Evolutionary conservation across 2,329 filamentous ascomycete genomes (phyloP), one percentile per base, ranked within the genome.

Genomic region (Calonectria hawksworthii): DNA sequence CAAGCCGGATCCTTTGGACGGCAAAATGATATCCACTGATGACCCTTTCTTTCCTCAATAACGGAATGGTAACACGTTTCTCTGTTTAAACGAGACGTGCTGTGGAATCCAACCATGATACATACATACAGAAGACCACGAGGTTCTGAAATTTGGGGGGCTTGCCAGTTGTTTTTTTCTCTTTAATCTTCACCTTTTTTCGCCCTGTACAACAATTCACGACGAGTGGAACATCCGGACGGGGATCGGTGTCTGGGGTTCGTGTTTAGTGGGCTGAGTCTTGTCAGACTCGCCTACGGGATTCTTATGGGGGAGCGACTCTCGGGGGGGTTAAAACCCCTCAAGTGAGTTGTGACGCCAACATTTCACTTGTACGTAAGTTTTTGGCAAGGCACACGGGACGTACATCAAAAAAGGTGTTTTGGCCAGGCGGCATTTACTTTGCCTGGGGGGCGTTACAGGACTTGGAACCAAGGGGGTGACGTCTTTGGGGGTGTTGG

Each of bases 391-490:
- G 76, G 79, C 74, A 79, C 70, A 80, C 76, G 80, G 78, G 75
- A 87, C 84, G 86, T 84, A 88, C 85, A 83, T 82, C 79, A 88
- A 89, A 80, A 32, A 88, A 87, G 83, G 81, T 87, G 86, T 85
- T 86, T 84, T 84, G 85, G 76, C 77, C 78, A 82, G 80, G 81
- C 75, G 72, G 70, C 74, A 76, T 65, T 74, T 77, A 72, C 77
- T 76, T 80, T 80, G 74, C 75, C 77, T 80, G 81, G 76, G 76
- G 75, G 72, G 81, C 81, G 82, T 77, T 72, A 73, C 73, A 75
- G 75, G 74, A 78, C 70, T 71, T 66, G 76, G 82, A 76, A 76
- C 71, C 66, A 72, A 67, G 80, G 76, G 76, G 76, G 79, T 76
- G 79, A 77, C 66, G 77, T 79, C 76, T 78, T 79, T 76, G 83